Conservation (phyloP, 2,329 filamentous ascomycete genomes). For the Ophiostoma novo-ulmi region DNA sequence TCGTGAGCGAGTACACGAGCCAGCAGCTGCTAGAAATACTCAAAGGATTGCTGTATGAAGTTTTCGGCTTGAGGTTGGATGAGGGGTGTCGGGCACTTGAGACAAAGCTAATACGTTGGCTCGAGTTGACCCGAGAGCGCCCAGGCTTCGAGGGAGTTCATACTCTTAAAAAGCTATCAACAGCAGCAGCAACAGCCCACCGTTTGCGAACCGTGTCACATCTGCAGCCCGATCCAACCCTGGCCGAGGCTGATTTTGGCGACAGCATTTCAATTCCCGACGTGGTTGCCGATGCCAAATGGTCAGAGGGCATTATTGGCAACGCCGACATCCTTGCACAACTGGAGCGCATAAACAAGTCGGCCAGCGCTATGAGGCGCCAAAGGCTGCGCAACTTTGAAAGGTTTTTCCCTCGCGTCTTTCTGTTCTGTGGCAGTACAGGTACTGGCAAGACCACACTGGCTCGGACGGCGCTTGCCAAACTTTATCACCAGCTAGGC, state of each 20-base stretch:
- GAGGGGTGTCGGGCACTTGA: not conserved
- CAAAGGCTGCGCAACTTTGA: not conserved
- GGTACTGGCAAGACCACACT: not conserved
- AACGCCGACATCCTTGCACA: not conserved
- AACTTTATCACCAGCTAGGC: not conserved
- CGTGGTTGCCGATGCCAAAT: not conserved
- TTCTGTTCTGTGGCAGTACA: not conserved
- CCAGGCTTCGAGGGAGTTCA: not conserved
- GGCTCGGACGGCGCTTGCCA: not conserved
- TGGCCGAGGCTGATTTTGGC: not conserved
- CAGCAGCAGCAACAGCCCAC: not conserved
- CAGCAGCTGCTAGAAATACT: constrained; percentile 1
- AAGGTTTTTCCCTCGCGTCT: not conserved
- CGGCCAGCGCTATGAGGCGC: not conserved
- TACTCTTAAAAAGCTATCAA: not conserved
- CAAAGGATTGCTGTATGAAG: not conserved
- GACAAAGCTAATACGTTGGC: not conserved
- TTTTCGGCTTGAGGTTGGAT: not conserved
- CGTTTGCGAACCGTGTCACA: not conserved
- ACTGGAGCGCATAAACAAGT: not conserved
- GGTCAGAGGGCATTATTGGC: not conserved
- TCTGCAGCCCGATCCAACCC: not conserved
- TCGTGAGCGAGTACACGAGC: not conserved
- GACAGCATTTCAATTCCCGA: not conserved
- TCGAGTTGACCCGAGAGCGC: not conserved